phyloP scores from a whole-genome alignment of 192 early-diverging fungal species.

The Thamnidium elegans region DNA sequence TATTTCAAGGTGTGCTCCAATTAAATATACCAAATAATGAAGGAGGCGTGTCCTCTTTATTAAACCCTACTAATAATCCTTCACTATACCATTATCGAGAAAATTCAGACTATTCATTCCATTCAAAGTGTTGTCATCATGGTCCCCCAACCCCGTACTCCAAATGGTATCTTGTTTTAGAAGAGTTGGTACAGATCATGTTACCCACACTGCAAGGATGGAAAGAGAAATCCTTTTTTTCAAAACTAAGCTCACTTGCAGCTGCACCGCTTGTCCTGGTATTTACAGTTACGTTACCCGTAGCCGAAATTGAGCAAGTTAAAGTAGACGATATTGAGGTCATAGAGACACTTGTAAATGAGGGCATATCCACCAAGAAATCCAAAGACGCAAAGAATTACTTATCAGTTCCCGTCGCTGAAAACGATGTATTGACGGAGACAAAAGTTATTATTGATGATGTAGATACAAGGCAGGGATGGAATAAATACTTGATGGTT shows the following conservation, averaged over 20 bases:
- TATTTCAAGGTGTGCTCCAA: neutral
- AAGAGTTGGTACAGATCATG: slow-evolving; percentile 32
- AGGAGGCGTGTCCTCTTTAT: too few species aligned
- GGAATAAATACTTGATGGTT: slow-evolving; percentile 9
- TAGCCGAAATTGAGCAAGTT: slow-evolving; percentile 49
- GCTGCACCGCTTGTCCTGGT: slow-evolving; percentile 52
- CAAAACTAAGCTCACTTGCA: slow-evolving; percentile 45
- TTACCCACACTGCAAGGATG: slow-evolving; percentile 60
- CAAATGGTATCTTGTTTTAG: neutral
- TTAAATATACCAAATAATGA: too few species aligned
- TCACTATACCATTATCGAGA: too few species aligned
- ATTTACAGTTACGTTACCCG: slow-evolving; percentile 59
- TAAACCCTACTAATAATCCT: too few species aligned
- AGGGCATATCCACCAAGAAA: neutral
- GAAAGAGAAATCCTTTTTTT: slow-evolving; percentile 43
- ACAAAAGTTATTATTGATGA: slow-evolving; percentile 1
- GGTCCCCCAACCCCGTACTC: neutral
- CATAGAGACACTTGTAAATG: neutral
- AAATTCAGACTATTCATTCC: too few species aligned
- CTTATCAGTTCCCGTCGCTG: neutral
- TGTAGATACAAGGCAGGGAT: neutral
- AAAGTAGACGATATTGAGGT: slow-evolving; percentile 13
- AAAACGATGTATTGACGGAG: neutral
- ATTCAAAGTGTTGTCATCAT: neutral
- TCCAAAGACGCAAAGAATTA: neutral